phyloP scores from a whole-genome alignment of 345 rosid species.

The Lumnitzera racemosa region DNA sequence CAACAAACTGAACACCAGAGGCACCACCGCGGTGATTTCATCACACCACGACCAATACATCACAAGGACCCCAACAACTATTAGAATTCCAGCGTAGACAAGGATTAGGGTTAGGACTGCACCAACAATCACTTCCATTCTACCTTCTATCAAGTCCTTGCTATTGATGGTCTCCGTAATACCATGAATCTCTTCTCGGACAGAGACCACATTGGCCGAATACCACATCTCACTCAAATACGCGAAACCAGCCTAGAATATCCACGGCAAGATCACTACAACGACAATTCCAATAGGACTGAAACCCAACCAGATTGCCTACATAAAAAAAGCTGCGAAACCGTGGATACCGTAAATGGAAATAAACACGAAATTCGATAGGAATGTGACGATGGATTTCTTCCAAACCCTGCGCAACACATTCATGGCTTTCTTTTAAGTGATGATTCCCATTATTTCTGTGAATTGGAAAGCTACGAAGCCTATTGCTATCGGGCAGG shows the following conservation, averaged over 20 bases:
- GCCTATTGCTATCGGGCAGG: constrained; percentile 34
- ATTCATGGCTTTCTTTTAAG: constrained; percentile 24
- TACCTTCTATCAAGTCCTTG: constrained; percentile 31
- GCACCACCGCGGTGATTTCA: constrained; percentile 6
- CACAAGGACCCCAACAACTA: constrained; percentile 10
- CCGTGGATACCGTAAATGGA: constrained; percentile 18
- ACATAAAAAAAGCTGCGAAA: neutral
- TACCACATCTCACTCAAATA: constrained; percentile 36
- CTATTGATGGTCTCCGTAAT: constrained; percentile 36
- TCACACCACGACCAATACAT: constrained; percentile 8
- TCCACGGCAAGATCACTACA: neutral
- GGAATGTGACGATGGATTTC: constrained; percentile 32
- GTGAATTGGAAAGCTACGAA: constrained; percentile 38
- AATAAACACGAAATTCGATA: constrained; percentile 21
- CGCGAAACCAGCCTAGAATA: constrained; percentile 21
- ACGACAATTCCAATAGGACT: neutral
- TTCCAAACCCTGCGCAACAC: constrained; percentile 51
- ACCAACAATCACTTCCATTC: constrained; percentile 15
- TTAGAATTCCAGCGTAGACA: constrained; percentile 9
- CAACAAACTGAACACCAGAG: constrained; percentile 18
- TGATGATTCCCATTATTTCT: constrained; percentile 11
- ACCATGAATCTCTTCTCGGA: constrained; percentile 37
- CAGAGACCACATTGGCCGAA: constrained; percentile 43
- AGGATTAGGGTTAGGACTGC: constrained; percentile 14
- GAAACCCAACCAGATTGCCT: neutral